Evolutionary conservation across 768 basidiomycete species (phyloP).

Genomic region (Dioszegia crocea): DNA sequence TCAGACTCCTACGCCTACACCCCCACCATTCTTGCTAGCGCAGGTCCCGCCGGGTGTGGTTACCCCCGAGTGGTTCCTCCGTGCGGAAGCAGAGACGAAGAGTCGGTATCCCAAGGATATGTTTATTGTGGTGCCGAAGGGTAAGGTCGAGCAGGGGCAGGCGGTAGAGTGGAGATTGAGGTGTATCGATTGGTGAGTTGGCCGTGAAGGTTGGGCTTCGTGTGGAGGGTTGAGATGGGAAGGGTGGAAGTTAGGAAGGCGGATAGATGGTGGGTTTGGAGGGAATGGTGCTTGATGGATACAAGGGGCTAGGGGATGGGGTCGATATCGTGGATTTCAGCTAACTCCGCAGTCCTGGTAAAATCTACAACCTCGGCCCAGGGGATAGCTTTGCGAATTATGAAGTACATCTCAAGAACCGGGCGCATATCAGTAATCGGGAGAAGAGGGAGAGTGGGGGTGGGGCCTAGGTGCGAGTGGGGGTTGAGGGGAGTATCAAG

Average conservation of each 20-base stretch:
- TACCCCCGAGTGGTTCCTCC: constrained; percentile 67
- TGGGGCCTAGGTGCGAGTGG: neutral
- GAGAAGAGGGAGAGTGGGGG: constrained; percentile 13
- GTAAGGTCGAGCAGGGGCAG: constrained; percentile 56
- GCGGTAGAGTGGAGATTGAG: constrained; percentile 82
- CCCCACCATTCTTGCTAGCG: neutral
- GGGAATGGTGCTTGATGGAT: too few species aligned
- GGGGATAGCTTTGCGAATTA: constrained; percentile 82
- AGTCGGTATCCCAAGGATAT: constrained; percentile 71
- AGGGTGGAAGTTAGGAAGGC: too few species aligned
- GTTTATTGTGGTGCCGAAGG: constrained; percentile 68
- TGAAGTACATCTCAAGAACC: constrained; percentile 71
- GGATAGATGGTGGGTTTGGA: too few species aligned
- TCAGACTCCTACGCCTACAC: too few species aligned
- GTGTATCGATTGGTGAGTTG: constrained; percentile 80
- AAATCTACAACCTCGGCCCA: constrained; percentile 88
- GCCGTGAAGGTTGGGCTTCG: neutral
- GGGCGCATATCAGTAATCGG: constrained; percentile 45
- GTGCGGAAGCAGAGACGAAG: constrained; percentile 65
- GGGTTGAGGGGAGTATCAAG: too few species aligned
- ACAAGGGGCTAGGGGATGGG: too few species aligned
- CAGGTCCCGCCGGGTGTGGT: neutral
- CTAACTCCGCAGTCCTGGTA: constrained; percentile 33
- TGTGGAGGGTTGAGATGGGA: too few species aligned
- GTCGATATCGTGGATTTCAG: too few species aligned